phyloP scores from a whole-genome alignment of 2,329 filamentous ascomycete species.

The Alternaria arborescens region DNA sequence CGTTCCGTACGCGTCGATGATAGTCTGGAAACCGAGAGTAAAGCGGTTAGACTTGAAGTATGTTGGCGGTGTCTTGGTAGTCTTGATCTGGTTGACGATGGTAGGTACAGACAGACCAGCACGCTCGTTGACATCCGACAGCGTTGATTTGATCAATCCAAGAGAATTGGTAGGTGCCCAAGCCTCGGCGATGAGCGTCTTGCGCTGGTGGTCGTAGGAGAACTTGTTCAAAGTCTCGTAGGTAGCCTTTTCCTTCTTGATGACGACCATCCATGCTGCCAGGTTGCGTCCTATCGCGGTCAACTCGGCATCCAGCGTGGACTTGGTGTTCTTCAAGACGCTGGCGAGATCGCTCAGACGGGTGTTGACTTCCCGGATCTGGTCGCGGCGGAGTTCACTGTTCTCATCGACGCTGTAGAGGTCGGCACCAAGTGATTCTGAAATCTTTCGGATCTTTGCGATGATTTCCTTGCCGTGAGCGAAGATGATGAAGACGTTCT shows the following conservation, averaged over 20 bases:
- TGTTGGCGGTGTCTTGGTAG: slow-evolving; percentile 96
- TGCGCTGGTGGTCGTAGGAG: slow-evolving; percentile 93
- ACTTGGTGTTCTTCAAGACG: slow-evolving; percentile 93
- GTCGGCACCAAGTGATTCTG: slow-evolving; percentile 93
- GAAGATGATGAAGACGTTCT: slow-evolving; percentile 99
- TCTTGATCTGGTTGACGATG: slow-evolving; percentile 97
- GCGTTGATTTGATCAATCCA: slow-evolving; percentile 85
- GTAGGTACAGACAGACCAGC: slow-evolving; percentile 96
- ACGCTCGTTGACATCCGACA: slow-evolving; percentile 95
- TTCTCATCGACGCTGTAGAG: slow-evolving; percentile 98
- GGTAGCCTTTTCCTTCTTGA: slow-evolving; percentile 98
- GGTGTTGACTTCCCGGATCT: slow-evolving; percentile 97
- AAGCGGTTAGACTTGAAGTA: slow-evolving; percentile 99
- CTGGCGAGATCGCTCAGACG: slow-evolving; percentile 89
- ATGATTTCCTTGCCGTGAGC: slow-evolving; percentile 98
- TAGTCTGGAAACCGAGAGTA: slow-evolving; percentile 97
- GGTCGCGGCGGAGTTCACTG: slow-evolving; percentile 90
- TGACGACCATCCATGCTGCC: slow-evolving; percentile 95
- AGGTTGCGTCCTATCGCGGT: slow-evolving; percentile 91
- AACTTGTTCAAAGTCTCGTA: slow-evolving; percentile 96
- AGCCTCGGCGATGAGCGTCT: slow-evolving; percentile 95
- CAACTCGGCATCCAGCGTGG: slow-evolving; percentile 90
- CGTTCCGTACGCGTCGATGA: slow-evolving; percentile 97
- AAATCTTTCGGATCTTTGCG: slow-evolving; percentile 98
- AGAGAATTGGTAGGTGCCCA: slow-evolving; percentile 96